These are phyloP conservation scores for Austroboletus novae-zelandiae DNA, from an alignment of 1,284 basidiomycete species.

Conservation along the genomic window DNA sequence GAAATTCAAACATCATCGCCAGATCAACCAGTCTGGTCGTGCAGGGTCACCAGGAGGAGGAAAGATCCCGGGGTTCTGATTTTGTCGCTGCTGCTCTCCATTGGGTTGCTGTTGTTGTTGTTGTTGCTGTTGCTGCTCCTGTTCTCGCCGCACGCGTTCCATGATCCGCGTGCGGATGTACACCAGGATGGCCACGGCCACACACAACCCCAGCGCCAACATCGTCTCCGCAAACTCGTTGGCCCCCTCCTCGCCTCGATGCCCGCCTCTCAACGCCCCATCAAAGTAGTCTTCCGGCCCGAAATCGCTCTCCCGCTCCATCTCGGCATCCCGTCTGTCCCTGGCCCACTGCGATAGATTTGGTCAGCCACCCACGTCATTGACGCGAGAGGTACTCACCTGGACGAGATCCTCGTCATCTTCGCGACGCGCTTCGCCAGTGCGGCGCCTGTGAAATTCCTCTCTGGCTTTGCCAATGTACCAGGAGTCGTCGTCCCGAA, in stretches of 20 bases:
- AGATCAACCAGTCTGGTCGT: constrained; percentile 62
- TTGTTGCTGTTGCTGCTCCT: constrained; percentile 22
- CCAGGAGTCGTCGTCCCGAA: constrained; percentile 62
- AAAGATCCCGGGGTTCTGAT: constrained; percentile 44
- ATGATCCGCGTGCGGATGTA: constrained; percentile 72
- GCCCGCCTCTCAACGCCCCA: constrained; percentile 54
- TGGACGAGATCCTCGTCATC: constrained; percentile 72
- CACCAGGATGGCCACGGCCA: constrained; percentile 63
- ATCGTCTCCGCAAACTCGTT: constrained; percentile 75
- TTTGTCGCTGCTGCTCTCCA: constrained; percentile 14
- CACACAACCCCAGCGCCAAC: constrained; percentile 62
- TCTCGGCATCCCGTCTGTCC: constrained; percentile 66
- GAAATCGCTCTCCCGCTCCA: constrained; percentile 69
- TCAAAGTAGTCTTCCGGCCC: constrained; percentile 82
- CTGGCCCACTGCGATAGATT: constrained; percentile 61
- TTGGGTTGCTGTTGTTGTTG: constrained; percentile 12
- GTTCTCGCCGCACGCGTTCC: constrained; percentile 60
- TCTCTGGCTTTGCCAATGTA: constrained; percentile 77
- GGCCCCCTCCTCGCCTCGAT: constrained; percentile 54
- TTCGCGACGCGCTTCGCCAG: constrained; percentile 38
- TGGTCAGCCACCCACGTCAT: constrained; percentile 4
- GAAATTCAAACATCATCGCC: constrained; percentile 31
- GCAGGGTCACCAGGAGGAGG: constrained; percentile 64
- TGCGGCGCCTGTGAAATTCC: constrained; percentile 59
- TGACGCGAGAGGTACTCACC: constrained; percentile 33